Conservation (phyloP, 345 rosid species). For the Boechera stricta region DNA sequence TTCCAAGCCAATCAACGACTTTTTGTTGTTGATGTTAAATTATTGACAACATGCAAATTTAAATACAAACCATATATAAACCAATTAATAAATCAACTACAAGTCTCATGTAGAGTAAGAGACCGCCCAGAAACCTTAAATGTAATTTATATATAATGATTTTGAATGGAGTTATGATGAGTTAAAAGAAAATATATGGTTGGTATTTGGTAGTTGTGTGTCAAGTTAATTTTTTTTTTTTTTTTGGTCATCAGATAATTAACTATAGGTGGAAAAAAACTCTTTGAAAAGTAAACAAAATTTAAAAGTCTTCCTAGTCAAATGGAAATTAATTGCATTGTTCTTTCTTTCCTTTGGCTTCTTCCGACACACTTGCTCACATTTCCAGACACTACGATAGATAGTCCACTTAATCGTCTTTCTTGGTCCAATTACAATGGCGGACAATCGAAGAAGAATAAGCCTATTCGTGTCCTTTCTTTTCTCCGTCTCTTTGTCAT, state of each 20-base stretch:
- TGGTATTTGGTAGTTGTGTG: not conserved
- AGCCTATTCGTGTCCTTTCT: slow-evolving; percentile 1
- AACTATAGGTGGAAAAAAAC: too few species aligned
- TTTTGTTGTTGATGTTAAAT: not conserved
- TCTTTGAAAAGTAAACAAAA: not conserved
- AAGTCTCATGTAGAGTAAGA: not conserved
- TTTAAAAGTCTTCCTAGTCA: not conserved
- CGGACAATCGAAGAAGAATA: slow-evolving; percentile 7
- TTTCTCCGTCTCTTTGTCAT: slow-evolving; percentile 11
- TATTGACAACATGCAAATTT: not conserved
- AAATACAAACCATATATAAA: not conserved
- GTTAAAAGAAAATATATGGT: not conserved
- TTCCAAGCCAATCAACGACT: not conserved
- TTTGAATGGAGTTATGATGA: not conserved
- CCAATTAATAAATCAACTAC: not conserved
- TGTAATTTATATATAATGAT: not conserved
- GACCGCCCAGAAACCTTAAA: not conserved
- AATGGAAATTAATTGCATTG: not conserved
- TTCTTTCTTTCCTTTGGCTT: not conserved
- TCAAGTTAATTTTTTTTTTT: not conserved
- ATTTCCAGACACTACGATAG: not conserved
- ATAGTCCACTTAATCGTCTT: not conserved
- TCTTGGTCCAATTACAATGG: slow-evolving; percentile 30
- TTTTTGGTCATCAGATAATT: too few species aligned
- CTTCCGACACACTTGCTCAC: slow-evolving; percentile 2